phyloP scores from a whole-genome alignment of 2,329 filamentous ascomycete genomes.

The Phaeosphaeria sp. region DNA sequence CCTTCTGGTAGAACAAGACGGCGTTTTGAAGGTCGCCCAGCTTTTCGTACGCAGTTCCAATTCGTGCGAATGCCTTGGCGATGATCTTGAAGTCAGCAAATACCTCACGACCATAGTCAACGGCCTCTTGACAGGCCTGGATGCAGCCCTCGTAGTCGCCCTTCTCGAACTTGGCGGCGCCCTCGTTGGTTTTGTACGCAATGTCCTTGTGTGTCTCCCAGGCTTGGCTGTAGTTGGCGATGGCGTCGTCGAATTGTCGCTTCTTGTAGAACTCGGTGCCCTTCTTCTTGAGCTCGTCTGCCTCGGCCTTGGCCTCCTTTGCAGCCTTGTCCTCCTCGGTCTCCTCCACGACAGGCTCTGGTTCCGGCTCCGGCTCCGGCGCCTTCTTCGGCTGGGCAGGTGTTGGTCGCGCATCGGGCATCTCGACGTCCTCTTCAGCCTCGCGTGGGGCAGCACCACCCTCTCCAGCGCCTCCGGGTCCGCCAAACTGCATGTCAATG shows the following conservation, averaged over 20 bases:
- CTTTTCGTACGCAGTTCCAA: constrained; percentile 94
- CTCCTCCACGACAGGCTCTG: constrained; percentile 76
- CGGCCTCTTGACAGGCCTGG: constrained; percentile 83
- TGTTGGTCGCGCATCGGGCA: constrained; percentile 71
- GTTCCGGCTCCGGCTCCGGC: constrained; percentile 66
- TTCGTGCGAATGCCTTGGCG: constrained; percentile 95
- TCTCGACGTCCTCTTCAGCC: constrained; percentile 75
- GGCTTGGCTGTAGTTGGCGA: constrained; percentile 91
- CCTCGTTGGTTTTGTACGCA: constrained; percentile 95
- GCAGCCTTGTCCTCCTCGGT: constrained; percentile 86
- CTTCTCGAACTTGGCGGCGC: constrained; percentile 94
- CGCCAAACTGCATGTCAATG: constrained; percentile 82
- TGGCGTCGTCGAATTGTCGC: constrained; percentile 92
- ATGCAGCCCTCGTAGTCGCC: constrained; percentile 90
- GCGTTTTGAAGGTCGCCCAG: constrained; percentile 79
- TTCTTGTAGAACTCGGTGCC: constrained; percentile 99
- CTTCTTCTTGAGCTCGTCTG: constrained; percentile 91
- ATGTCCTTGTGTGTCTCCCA: constrained; percentile 97
- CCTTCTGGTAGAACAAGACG: constrained; percentile 89
- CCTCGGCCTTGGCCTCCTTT: constrained; percentile 89
- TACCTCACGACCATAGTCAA: constrained; percentile 87
- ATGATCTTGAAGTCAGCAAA: constrained; percentile 98
- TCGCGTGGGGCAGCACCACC: constrained; percentile 52
- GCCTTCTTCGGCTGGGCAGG: constrained; percentile 61
- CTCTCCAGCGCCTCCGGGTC: constrained; percentile 55